Evolutionary conservation across 805 yeast species (phyloP).

Genomic region (Zygoascus ofunaensis): DNA sequence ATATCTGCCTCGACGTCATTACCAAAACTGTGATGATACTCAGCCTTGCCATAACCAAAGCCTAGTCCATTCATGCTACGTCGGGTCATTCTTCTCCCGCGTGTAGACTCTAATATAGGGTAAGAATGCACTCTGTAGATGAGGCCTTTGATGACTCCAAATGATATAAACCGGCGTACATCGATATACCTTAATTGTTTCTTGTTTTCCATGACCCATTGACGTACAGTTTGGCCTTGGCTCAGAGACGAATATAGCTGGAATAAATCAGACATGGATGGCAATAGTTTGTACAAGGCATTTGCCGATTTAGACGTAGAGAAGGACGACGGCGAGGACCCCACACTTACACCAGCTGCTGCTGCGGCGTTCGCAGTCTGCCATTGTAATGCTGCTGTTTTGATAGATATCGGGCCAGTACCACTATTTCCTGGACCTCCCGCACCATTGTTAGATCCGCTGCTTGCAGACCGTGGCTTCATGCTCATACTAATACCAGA

Average conservation of each 20-base stretch:
- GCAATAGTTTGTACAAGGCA: constrained; percentile 1
- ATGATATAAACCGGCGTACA: constrained; percentile 71
- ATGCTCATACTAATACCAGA: neutral
- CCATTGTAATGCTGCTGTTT: neutral
- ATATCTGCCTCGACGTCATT: constrained; percentile 9
- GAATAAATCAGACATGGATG: constrained; percentile 36
- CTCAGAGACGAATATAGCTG: constrained; percentile 67
- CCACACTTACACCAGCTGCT: neutral
- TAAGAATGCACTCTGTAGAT: constrained; percentile 73
- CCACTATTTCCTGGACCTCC: neutral
- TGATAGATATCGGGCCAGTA: neutral
- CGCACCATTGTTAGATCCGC: neutral
- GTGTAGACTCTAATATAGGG: constrained; percentile 42
- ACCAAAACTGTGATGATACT: neutral
- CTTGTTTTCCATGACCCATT: constrained; percentile 70
- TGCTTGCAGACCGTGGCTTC: neutral
- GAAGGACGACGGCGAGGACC: constrained; percentile 18
- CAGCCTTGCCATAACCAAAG: neutral
- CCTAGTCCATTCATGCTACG: neutral
- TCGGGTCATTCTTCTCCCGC: constrained; percentile 2
- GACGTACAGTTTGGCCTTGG: constrained; percentile 66
- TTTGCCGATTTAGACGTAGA: constrained; percentile 14
- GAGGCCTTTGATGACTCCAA: constrained; percentile 75
- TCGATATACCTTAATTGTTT: constrained; percentile 58
- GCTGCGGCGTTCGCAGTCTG: neutral